Evolutionary conservation across 257 asterid genomes (phyloP).

Genomic region (Capsicum baccatum): DNA sequence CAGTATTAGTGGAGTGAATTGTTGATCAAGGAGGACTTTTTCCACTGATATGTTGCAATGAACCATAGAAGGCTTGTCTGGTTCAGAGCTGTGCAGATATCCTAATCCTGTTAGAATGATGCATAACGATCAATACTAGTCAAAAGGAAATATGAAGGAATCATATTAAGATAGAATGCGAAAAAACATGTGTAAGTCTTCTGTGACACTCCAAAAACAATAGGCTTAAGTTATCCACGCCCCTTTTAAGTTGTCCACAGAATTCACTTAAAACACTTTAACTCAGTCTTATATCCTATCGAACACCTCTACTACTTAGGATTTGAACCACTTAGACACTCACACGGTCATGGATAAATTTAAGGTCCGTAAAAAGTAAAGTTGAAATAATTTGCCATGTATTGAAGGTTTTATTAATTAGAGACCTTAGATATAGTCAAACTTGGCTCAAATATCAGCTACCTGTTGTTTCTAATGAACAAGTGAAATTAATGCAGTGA

Average conservation of each 20-base stretch:
- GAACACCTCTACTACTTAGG: no score
- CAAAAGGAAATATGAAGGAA: not conserved
- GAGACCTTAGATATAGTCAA: not conserved
- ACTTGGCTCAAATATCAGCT: not conserved
- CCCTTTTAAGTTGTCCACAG: no score
- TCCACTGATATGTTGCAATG: constrained; percentile 90
- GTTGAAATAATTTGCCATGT: not conserved
- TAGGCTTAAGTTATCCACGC: no score
- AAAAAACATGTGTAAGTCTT: not conserved
- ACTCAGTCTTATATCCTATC: no score
- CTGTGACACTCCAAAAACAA: not conserved
- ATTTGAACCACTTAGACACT: no score
- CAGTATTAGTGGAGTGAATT: constrained; percentile 65
- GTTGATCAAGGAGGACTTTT: constrained; percentile 68
- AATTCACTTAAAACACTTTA: no score
- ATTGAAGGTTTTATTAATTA: not conserved
- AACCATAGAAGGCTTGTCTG: constrained; percentile 69
- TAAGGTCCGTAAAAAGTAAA: not conserved
- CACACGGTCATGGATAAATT: no score
- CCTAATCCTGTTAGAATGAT: constrained; percentile 59
- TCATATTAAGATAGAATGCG: not conserved
- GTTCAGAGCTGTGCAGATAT: constrained; percentile 68
- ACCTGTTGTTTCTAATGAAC: no score
- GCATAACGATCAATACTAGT: not conserved
- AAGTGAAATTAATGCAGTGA: not conserved